Percentiles rank a stretch among this genome's conserved stretches.
phyloP scores from a whole-genome alignment of 2,329 filamentous ascomycete species.

The Pyrenophora graminea region DNA sequence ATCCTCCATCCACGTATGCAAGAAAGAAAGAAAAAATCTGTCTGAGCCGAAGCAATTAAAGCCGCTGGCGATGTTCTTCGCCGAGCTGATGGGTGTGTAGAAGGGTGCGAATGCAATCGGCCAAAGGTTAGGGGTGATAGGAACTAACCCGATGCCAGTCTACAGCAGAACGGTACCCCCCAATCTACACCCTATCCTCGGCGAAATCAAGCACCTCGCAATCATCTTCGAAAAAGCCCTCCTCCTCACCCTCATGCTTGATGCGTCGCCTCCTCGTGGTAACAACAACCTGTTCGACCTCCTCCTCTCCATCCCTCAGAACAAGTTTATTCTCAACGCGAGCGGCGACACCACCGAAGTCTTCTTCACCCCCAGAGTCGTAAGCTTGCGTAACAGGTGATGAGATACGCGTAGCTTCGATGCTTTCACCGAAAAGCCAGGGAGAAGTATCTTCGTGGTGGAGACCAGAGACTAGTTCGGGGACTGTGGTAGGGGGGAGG shows the following conservation, averaged over 20 bases:
- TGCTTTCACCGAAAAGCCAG: constrained; percentile 60
- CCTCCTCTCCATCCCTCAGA: constrained; percentile 58
- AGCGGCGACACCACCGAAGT: constrained; percentile 56
- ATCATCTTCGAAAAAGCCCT: constrained; percentile 85
- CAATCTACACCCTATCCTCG: constrained; percentile 53
- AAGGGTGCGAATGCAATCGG: no score
- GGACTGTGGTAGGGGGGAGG: constrained; percentile 16
- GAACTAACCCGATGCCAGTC: no score
- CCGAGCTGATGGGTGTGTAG: no score
- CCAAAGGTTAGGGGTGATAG: no score
- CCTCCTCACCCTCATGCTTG: constrained; percentile 65
- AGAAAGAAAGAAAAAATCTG: no score
- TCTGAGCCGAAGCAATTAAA: no score
- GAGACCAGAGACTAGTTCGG: constrained; percentile 32
- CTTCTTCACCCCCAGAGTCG: constrained; percentile 39
- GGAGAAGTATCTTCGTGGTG: constrained; percentile 42
- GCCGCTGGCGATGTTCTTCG: no score
- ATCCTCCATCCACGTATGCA: no score
- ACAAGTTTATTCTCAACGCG: constrained; percentile 49
- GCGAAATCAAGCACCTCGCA: constrained; percentile 91
- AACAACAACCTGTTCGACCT: constrained; percentile 78
- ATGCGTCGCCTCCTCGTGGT: constrained; percentile 72
- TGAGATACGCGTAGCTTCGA: constrained; percentile 54
- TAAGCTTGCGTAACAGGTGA: constrained; percentile 44
- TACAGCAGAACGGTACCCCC: no score